Conservation (phyloP, 129 eudicot genomes). For the Arctium minus region DNA sequence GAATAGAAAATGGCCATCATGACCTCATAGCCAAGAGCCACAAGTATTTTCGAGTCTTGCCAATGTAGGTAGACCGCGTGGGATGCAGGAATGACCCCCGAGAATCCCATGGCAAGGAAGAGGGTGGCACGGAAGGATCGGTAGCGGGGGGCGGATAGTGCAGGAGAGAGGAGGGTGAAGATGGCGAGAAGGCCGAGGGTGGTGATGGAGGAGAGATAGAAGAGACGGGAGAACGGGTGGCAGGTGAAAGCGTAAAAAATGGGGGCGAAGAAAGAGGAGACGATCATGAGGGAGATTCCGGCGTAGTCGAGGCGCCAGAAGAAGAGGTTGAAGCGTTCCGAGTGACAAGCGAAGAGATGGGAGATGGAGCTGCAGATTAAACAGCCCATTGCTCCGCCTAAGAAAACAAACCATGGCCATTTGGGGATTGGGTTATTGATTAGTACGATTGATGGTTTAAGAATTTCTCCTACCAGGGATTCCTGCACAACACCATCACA, state of each 20-base stretch:
- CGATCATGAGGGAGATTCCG: conserved; percentile 91
- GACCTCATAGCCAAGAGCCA: conserved; percentile 66
- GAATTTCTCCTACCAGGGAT: conserved; percentile 30
- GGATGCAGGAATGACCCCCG: conserved; percentile 76
- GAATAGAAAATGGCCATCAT: conserved; percentile 65
- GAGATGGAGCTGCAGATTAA: conserved; percentile 73
- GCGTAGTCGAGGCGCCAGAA: conserved; percentile 92
- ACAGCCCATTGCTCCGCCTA: conserved; percentile 86
- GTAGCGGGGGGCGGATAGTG: conserved; percentile 62
- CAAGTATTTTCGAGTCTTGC: conserved; percentile 42
- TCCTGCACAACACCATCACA: conserved; percentile 45
- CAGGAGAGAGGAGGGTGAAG: conserved; percentile 72
- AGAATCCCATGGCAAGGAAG: conserved; percentile 88
- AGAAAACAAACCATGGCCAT: conserved; percentile 95
- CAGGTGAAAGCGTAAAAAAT: conserved; percentile 70
- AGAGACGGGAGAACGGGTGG: conserved; percentile 54
- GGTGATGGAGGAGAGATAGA: conserved; percentile 75
- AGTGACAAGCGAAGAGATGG: conserved; percentile 87
- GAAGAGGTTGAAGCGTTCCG: conserved; percentile 55
- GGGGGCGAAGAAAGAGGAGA: conserved; percentile 88
- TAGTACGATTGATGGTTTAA: conserved; percentile 39
- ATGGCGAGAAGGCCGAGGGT: conserved; percentile 54
- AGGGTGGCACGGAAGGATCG: conserved; percentile 66
- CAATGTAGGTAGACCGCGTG: conserved; percentile 61
- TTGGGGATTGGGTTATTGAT: conserved; percentile 35